Evolutionary conservation across 1,139 yeast genomes (phyloP), one percentile per base, ranked within the genome.

Genomic region (Taphrina communis): DNA sequence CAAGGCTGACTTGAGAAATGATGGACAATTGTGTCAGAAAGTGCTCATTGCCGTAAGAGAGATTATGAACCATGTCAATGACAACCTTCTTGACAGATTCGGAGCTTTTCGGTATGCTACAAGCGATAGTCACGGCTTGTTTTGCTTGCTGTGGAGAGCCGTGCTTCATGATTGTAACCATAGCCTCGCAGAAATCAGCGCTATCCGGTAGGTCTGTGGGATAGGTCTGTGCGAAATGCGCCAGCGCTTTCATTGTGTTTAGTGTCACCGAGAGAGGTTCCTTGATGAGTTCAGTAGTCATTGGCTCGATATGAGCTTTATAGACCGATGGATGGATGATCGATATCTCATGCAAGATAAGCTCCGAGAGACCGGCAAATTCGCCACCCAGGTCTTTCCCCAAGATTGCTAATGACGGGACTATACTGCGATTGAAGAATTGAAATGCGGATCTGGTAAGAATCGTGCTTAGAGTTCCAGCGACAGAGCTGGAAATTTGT

Each of bases 61-160:
- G 65, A 70, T 53, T 53, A 41, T 73, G 61, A 19, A 17, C 31
- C 44, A 87, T 79, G 0, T 78, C 71, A 1, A 78, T 78, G 21
- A 83, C 76, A 1, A 87, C 76, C 11, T 79, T 79, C 0, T 79
- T 75, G 19, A 82, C 77, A 36, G 78, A 76, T 4, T 78, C 75
- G 50, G 82, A 85, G 53, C 72, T 72, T 52, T 82, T 81, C 58
- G 80, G 79, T 1, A 81, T 77, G 39, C 84, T 79, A 42, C 85
- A 78, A n/a, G 90, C 74, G 8, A 89, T 80, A 74, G 85, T 87
- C 9, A 86, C 79, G 0, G 93, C 83, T 75, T 87, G 89, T 74
- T 83, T 86, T 0, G 94, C 89, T 73, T 88, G 91, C 12, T 75
- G 72, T 0, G 90, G 85, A 0, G 84, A 78, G 0, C 95, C 95